phyloP scores from a whole-genome alignment of 768 basidiomycete genomes.

The Lactarius hengduanensis region DNA sequence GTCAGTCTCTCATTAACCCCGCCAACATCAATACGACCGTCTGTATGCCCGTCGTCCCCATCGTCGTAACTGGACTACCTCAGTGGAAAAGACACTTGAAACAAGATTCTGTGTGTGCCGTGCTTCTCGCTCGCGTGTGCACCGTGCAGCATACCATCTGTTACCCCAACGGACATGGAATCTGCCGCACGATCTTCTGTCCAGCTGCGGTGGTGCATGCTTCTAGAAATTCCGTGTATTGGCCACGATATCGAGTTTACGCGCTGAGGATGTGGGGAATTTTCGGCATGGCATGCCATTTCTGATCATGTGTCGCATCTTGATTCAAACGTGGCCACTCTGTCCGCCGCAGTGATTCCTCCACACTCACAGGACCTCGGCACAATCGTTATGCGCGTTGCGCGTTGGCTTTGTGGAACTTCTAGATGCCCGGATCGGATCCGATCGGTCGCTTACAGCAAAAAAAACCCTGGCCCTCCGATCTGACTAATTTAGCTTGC shows the following conservation, averaged over 20 bases:
- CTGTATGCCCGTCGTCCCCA: neutral
- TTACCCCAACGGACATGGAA: neutral
- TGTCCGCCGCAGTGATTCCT: neutral
- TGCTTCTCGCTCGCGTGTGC: neutral
- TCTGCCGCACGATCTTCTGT: neutral
- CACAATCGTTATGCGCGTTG: conserved; percentile 2
- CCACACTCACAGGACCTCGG: neutral
- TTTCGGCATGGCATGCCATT: conserved; percentile 9
- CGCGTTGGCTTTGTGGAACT: neutral
- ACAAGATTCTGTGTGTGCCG: neutral
- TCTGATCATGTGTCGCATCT: conserved; percentile 12
- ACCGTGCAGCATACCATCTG: neutral
- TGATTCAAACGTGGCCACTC: conserved; percentile 12
- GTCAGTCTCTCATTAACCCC: neutral
- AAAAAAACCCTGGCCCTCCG: neutral
- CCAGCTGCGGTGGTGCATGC: neutral
- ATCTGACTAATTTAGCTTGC: neutral
- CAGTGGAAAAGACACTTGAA: neutral
- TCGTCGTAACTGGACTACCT: neutral
- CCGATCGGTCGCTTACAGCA: conserved; percentile 1
- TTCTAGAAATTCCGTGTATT: neutral
- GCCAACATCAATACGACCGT: neutral
- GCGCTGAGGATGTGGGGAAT: neutral
- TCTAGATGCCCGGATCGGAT: conserved; percentile 17
- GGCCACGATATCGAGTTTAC: neutral